Base-by-base conservation (phyloP, 495 filamentous ascomycete species). In the Annulohypoxylon maeteangense region DNA sequence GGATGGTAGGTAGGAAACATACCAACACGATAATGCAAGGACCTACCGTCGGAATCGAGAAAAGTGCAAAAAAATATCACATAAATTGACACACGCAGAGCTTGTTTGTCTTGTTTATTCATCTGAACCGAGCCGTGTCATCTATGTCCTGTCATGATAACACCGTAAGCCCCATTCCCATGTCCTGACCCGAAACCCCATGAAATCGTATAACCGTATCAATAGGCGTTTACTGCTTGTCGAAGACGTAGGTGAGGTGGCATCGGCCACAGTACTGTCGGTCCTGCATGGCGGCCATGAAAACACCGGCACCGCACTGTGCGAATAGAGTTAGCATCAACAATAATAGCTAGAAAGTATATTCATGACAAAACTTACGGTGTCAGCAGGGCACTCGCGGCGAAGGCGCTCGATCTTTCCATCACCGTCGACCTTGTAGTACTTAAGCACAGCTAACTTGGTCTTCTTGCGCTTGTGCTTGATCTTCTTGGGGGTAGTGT, bases 401-500 rank as follows among this genome's bases (percentile, higher is more conserved):
- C 95, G 90, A 58, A 99, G 91, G 84, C 96, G 96, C 92, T 99
- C 95, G 78, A 99, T 98, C 92, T 98, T 99, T 83, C 95, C 95
- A 82, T 99, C 95, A 77, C 90, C 91, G 81, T 98, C 96, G 75
- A 99, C 95, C 90, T 99, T 99, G 92, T 98, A 99, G 93, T 98
- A 99, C 91, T 99, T 99, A 79, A 99, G 94, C 76, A 99, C 93
- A 74, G 95, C 96, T 78, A 99, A 88, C 90, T 99, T 99, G 88
- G 92, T 97, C 94, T 90, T 90, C 92, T 98, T 98, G 87, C 94
- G 90, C 92, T 98, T 99, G 88, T 99, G 95, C 94, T 99, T 99
- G 91, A 99, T 99, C 92, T 99, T 99, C 94, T 99, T 99, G 80
- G 95, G 95, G 76, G 96, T 99, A 79, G 92, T 98, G 90, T 99